Percentiles rank a stretch among this genome's conserved stretches.
Conservation (phyloP, 108 stramenopile genomes). For the Cyclostephanos tholiformis region DNA sequence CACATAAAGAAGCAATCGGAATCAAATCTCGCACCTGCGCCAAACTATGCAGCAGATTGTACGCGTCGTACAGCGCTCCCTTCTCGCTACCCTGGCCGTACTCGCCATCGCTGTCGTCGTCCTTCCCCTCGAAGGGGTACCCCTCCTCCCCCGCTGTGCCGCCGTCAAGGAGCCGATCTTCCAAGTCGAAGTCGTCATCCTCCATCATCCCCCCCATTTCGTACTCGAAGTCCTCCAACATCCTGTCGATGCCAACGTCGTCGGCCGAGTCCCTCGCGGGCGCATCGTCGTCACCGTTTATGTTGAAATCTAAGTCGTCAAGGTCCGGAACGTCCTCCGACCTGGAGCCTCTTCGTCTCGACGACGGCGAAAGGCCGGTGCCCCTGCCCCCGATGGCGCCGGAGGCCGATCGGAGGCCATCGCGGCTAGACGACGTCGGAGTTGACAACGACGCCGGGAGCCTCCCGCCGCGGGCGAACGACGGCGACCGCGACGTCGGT, state of each 20-base stretch:
- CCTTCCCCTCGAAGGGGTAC: slow-evolving; percentile 9
- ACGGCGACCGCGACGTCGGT: not conserved
- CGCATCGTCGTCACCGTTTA: no score
- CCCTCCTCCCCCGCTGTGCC: slow-evolving; percentile 25
- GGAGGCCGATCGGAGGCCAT: no score
- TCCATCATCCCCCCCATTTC: not conserved
- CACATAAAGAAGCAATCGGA: not conserved
- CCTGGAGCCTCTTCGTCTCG: not conserved
- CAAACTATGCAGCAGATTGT: slow-evolving; percentile 88
- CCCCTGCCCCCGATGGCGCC: no score
- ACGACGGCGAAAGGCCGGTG: not conserved
- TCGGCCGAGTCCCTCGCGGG: no score
- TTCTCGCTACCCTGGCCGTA: slow-evolving; percentile 61
- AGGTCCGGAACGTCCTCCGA: no score
- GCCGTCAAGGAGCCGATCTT: slow-evolving; percentile 9
- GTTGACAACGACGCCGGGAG: slow-evolving; percentile 6
- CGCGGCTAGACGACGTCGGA: not conserved
- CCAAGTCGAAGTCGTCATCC: slow-evolving; percentile 40
- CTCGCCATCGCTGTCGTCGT: slow-evolving; percentile 23
- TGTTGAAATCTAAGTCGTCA: no score
- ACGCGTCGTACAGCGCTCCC: slow-evolving; percentile 85
- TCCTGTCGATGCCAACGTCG: no score
- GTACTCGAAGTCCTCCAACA: no score
- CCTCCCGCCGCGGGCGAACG: slow-evolving; percentile 5
- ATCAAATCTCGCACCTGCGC: slow-evolving; percentile 74